A percentile compares a stretch with the other conserved stretches of the same genome.
phyloP scores from a whole-genome alignment of 2,329 filamentous ascomycete species.

The Exophiala xenobiotica region DNA sequence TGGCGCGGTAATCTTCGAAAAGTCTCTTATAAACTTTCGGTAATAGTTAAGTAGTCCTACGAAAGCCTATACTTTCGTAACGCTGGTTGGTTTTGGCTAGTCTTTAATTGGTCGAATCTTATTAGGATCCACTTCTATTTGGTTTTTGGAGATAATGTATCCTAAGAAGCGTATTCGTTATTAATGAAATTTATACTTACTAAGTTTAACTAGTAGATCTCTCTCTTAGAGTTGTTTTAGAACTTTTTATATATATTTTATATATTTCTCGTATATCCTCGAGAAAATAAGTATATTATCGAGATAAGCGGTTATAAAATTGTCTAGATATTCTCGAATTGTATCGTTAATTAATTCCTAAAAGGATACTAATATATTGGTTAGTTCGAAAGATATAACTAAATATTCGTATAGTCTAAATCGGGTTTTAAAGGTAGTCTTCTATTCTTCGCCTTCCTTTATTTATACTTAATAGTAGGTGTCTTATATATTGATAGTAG shows the following conservation, averaged over 20 bases:
- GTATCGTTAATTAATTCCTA: conserved; percentile 16
- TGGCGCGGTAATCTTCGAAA: conserved; percentile 25
- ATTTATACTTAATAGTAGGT: conserved; percentile 20
- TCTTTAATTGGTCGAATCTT: conserved; percentile 30
- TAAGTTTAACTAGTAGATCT: conserved; percentile 23
- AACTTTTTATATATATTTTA: conserved; percentile 29
- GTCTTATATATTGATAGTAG: neutral
- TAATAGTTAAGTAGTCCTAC: conserved; percentile 33
- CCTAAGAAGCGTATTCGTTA: conserved; percentile 34
- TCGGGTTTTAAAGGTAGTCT: conserved; percentile 21
- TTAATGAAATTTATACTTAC: conserved; percentile 36
- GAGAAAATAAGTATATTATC: conserved; percentile 33
- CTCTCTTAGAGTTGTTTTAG: neutral
- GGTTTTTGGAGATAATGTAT: conserved; percentile 32
- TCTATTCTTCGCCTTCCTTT: conserved; percentile 26
- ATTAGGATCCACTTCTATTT: conserved; percentile 32
- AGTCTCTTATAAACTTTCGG: conserved; percentile 26
- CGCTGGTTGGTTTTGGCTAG: conserved; percentile 20
- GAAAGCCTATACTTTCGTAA: conserved; percentile 21
- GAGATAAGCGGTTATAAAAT: conserved; percentile 23
- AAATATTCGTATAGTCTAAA: conserved; percentile 18
- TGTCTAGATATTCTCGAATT: conserved; percentile 11
- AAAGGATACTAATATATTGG: conserved; percentile 4
- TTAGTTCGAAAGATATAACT: neutral
- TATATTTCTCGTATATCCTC: no score